Base-by-base conservation (phyloP, 805 yeast genomes). In the Candida corydali region DNA sequence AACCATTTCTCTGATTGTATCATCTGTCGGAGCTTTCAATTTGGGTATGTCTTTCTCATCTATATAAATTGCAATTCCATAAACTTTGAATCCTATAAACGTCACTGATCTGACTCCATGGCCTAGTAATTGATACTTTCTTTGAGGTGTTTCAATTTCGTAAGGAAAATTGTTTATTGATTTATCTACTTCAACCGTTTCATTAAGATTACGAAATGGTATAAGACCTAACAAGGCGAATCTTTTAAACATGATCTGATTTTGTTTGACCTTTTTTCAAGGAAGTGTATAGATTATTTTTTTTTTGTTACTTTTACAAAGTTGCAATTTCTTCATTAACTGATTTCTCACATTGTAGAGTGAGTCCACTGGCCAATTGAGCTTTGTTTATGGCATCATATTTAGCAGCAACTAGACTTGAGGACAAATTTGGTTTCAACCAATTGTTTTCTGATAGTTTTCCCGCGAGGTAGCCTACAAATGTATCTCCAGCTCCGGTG, bases 401-500 rank as follows among this genome's bases (percentile, higher is more conserved):
- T 36, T 55, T 57, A 14, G 26, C 14, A 67, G 68, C 61, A 39
- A 61, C 66, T 29, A 58, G 60, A 35, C 63, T 69, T 20, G 55
- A 50, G 8, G 47, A 33, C 1, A 63, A 35, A 17, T 52, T 54
- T 5, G 50, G 27, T 3, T 35, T 37, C 19, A 61, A 41, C 66
- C 66, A 63, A 26, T 53, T 45, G 5, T 29, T 10, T 12, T 30
- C 26, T 19, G 38, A 34, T 15, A 61, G 31, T 12, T 51, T 41
- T 2, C 80, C 61, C 9, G 76, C 54, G 16, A 87, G 44, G 18
- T 70, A 76, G 0, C 96, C 96, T 19, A 78, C 70, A 29, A 87
- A 65, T 0, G 93, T 71, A 56, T 87, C 96, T 8, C 96, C 96
- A 0, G 95, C 95, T 2, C 96, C 96, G 8, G 91, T 86, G 22